Base-by-base conservation (phyloP, 169 alveolate species). In the Eimeria maxima region DNA sequence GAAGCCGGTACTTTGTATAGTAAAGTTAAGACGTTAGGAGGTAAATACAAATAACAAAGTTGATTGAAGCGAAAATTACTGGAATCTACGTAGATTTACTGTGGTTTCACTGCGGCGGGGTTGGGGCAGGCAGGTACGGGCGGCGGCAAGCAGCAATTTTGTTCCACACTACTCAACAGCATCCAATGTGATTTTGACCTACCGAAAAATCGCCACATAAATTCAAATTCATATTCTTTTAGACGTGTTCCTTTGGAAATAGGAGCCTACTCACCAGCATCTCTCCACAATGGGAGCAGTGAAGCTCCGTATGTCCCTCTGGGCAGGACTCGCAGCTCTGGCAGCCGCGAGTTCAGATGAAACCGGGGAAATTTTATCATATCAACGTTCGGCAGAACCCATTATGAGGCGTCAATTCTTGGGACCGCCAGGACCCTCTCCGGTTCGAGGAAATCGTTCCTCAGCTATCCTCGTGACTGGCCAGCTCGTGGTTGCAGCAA, bases 271-370 rank as follows among this genome's bases (percentile, higher is more conserved):
- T n/a, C 20, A 65, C 44, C 22, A 7, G 76, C 76, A n/a, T 65
- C 76, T 13, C 8, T 44, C 76, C 18, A 65, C 44, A n/a, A 65
- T 65, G 76, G 76, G 76, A 0, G 44, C 76, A n/a, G 18, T n/a
- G 44, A 65, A n/a, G 13, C 7, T n/a, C 20, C 44, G 44, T n/a
- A 3, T 65, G 44, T 65, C 22, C 18, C 44, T 22, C 76, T 65
- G 38, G 76, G 7, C 76, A n/a, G 76, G 76, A 13, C 44, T 65
- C 76, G 76, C 76, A 20, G 76, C 76, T 22, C 38, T 65, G 76
- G 76, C 76, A 65, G 76, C 76, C 27, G 76, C 18, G 76, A 65
- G 44, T 65, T 65, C 27, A 7, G 76, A 38, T 65, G 76, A 65
- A 65, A 65, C 76, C 44, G 8, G 13, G 16, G 44, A 65, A 65